phyloP scores from a whole-genome alignment of 2,329 filamentous ascomycete genomes.

The Trichoderma polysporum region DNA sequence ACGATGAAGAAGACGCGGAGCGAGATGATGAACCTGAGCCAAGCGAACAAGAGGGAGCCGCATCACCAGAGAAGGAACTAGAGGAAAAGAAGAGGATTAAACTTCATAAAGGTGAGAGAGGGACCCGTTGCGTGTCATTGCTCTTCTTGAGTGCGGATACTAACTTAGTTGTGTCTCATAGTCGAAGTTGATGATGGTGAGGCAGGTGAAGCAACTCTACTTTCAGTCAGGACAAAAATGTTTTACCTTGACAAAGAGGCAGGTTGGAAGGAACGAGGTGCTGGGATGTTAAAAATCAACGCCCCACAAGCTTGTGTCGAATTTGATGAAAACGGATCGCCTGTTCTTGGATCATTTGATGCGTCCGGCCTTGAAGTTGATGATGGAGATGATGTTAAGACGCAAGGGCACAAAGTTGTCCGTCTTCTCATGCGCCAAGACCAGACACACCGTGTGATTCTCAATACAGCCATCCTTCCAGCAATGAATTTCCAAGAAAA shows the following conservation, averaged over 20 bases:
- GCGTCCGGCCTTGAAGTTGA: conserved; percentile 47
- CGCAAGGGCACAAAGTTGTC: conserved; percentile 47
- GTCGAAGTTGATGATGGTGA: conserved; percentile 81
- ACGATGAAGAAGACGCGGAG: conserved; percentile 38
- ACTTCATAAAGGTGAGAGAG: conserved; percentile 65
- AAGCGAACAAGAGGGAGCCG: conserved; percentile 47
- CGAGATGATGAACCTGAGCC: conserved; percentile 44
- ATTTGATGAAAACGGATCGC: conserved; percentile 51
- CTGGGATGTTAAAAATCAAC: conserved; percentile 83
- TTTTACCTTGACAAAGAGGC: conserved; percentile 72
- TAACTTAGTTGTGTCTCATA: conserved; percentile 39
- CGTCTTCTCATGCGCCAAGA: conserved; percentile 90
- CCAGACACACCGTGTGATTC: conserved; percentile 78
- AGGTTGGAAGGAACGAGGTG: conserved; percentile 87
- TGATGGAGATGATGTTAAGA: conserved; percentile 28
- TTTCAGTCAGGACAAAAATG: conserved; percentile 78
- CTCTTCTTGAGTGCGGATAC: background rate
- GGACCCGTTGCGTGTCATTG: background rate
- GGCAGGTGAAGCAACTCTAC: conserved; percentile 72
- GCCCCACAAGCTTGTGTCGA: conserved; percentile 59
- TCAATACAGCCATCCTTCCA: conserved; percentile 80
- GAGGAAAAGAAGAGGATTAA: conserved; percentile 66
- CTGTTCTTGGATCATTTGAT: conserved; percentile 56
- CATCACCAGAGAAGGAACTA: conserved; percentile 53
- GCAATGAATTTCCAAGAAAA: conserved; percentile 78